Base-by-base conservation (phyloP, 2,329 filamentous ascomycete genomes). In the Aspergillus aculeatinus region DNA sequence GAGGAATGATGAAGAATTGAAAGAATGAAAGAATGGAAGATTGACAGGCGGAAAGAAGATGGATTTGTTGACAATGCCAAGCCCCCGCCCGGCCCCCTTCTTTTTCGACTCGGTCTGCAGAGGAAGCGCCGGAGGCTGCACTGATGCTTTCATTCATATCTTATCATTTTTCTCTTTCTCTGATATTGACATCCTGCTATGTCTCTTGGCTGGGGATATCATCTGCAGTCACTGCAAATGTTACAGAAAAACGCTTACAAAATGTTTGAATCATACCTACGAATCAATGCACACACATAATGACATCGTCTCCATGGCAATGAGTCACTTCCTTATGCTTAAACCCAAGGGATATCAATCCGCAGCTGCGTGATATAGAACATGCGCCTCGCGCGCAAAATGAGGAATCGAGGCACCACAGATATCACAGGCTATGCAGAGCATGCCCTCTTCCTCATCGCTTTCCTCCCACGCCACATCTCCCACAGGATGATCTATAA, bases 341-440 rank as follows among this genome's bases (percentile, higher is more conserved):
- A 16, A 35, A 2, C 12, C 11, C 12, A 35, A 16, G 4, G 12
- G 6, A 9, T 21, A 42, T 61, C 44, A 59, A n/a, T 55, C 62
- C 33, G 64, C 60, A 19, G 68, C 63, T 6, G 67, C 67, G 70
- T 85, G 82, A 63, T 79, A 84, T 42, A 78, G 69, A 55, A 75
- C 72, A 69, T 85, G 82, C 16, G 82, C 82, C 25, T 74, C 67
- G 65, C 79, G 74, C 2, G 82, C 82, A 72, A 83, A 84, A 50
- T 74, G 67, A 5, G 82, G 82, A 65, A 85, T 80, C 27, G 70
- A 62, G 16, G 73, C 76, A 55, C 78, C 78, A 65, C 82, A 84
- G 9, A 71, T 65, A 9, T 58, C 57, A 67, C 82, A 84, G 33
- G 69, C 64, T 3, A 76, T 64, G 59, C 70, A 70, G 4, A 64